phyloP scores from a whole-genome alignment of 2,329 filamentous ascomycete genomes.

The Pyricularia sp. region DNA sequence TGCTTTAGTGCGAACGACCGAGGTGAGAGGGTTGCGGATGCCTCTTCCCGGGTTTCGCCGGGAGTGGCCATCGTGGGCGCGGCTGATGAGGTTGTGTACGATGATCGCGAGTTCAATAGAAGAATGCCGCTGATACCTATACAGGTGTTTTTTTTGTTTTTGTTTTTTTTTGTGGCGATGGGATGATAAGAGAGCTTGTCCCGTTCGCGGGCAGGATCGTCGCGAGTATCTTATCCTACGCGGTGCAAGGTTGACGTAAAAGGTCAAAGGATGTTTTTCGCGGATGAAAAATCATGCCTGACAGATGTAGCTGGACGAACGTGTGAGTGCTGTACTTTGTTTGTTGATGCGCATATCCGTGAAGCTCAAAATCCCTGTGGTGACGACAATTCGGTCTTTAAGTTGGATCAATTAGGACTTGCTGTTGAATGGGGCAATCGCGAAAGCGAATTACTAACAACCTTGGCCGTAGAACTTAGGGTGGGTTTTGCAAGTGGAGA shows the following conservation, averaged over 20 bases:
- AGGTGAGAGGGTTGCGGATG: conserved; percentile 28
- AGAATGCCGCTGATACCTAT: not conserved
- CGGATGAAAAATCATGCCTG: not conserved
- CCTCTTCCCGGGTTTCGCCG: not conserved
- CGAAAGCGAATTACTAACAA: not conserved
- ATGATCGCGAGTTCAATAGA: not conserved
- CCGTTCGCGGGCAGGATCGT: not conserved
- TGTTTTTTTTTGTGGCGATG: not conserved
- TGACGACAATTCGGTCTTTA: not conserved
- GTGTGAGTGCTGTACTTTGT: not conserved
- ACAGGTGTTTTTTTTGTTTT: not conserved
- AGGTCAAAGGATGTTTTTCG: not conserved
- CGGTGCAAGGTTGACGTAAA: not conserved
- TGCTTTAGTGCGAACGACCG: conserved; percentile 43
- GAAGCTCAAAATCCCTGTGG: not conserved
- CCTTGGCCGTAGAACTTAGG: not conserved
- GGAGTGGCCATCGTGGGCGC: not conserved
- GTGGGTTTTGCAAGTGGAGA: not conserved
- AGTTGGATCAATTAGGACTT: not conserved
- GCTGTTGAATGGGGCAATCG: not conserved
- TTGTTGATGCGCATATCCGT: not conserved
- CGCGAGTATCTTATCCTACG: not conserved
- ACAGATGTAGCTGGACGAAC: not conserved
- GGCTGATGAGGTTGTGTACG: not conserved
- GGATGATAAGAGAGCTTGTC: not conserved